Percentiles rank a stretch among this genome's conserved stretches.
These are phyloP conservation scores for Hemileccinum rubropunctum DNA, from an alignment of 768 basidiomycete genomes.

Conservation along the genomic window DNA sequence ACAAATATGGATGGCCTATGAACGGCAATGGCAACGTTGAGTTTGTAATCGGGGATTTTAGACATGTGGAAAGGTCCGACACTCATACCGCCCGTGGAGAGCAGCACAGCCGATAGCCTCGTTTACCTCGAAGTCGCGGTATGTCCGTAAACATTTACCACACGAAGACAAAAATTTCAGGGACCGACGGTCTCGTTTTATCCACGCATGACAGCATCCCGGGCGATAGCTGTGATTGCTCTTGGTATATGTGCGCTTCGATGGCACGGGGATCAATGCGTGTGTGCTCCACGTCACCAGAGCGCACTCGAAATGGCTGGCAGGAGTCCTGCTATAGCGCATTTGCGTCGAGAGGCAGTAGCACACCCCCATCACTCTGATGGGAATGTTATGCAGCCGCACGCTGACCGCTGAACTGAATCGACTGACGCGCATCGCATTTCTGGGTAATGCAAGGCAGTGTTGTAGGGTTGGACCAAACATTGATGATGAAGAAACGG, in stretches of 20 bases:
- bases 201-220: conserved; percentile 28
- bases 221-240: conserved; percentile 10
- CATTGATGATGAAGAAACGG: not conserved
- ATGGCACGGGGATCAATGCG: conserved; percentile 25
- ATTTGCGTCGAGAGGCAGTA: conserved; percentile 11
- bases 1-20: conserved; percentile 5
- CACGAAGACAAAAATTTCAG: conserved; percentile 24
- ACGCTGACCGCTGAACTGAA: conserved; percentile 4
- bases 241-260: conserved; percentile 18
- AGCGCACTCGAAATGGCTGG: conserved; percentile 17
- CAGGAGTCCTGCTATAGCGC: conserved; percentile 11
- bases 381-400: conserved; percentile 1
- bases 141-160: conserved; percentile 10
- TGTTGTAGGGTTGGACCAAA: conserved; percentile 12
- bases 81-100: conserved; percentile 6
- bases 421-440: conserved; percentile 2
- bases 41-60: conserved; percentile 12
- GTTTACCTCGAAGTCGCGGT: conserved; percentile 8
- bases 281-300: conserved; percentile 15
- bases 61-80: conserved; percentile 17
- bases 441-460: conserved; percentile 8
- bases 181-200: conserved; percentile 20
- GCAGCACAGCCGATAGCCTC: conserved; percentile 28
- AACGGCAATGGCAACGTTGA: conserved; percentile 21
- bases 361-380: conserved; percentile 4